A percentile compares a stretch with the other conserved stretches of the same genome.
Evolutionary conservation across 331 rosid genomes (phyloP).

Genomic region (Dryas integrifolia): DNA sequence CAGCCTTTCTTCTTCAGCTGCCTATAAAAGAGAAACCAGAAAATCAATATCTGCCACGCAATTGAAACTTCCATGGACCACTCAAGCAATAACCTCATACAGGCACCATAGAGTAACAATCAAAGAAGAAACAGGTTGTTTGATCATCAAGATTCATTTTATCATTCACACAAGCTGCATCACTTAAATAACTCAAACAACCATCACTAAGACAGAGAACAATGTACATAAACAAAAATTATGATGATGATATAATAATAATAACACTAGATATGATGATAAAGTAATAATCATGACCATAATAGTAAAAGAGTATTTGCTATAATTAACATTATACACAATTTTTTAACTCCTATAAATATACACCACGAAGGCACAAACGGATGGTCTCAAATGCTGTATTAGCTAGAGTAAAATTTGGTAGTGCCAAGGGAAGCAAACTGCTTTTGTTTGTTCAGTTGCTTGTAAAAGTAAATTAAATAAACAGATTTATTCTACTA

Average conservation of each 20-base stretch:
- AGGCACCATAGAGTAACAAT: no score
- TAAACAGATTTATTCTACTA: not conserved
- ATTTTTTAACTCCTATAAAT: not conserved
- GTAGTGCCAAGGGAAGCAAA: not conserved
- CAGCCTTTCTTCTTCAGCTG: slow-evolving; percentile 79
- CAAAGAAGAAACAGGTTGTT: slow-evolving; percentile 4
- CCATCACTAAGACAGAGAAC: not conserved
- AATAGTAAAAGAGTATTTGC: no score
- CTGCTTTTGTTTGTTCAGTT: not conserved
- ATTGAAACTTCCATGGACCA: no score
- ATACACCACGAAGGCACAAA: not conserved
- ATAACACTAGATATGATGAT: not conserved
- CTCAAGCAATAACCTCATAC: no score
- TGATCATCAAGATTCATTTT: not conserved
- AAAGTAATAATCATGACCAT: no score
- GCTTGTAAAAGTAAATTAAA: not conserved
- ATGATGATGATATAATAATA: not conserved
- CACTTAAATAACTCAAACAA: not conserved
- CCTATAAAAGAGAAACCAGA: slow-evolving; percentile 42
- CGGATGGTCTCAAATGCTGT: not conserved
- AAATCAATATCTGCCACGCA: not conserved
- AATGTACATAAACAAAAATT: not conserved
- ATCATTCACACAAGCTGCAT: not conserved
- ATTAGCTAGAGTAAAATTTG: not conserved
- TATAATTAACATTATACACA: no score